Conservation (phyloP, 768 basidiomycete genomes). For the Tricholoma hemisulphureum region DNA sequence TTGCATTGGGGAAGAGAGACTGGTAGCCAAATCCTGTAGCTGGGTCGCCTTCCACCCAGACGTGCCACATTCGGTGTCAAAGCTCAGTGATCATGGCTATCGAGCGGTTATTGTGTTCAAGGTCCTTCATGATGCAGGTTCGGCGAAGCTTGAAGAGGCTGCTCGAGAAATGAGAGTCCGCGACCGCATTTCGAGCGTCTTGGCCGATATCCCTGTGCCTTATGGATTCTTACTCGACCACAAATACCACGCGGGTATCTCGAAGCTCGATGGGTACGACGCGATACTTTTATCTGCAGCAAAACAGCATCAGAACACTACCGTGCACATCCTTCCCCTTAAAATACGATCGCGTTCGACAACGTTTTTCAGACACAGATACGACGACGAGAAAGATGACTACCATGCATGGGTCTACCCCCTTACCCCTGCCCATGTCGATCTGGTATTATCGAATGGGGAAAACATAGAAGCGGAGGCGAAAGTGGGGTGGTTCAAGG, state of each 20-base stretch:
- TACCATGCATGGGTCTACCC: background rate
- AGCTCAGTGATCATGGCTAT: slow-evolving; percentile 13
- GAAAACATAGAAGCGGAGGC: background rate
- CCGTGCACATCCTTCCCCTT: slow-evolving; percentile 14
- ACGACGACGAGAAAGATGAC: background rate
- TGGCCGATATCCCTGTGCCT: slow-evolving; percentile 10
- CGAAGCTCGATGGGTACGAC: slow-evolving; percentile 23
- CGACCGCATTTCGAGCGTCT: background rate
- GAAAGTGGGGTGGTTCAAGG: background rate
- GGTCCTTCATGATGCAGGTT: slow-evolving; percentile 20
- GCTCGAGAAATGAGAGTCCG: background rate
- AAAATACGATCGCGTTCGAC: background rate
- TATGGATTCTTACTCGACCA: slow-evolving; percentile 27
- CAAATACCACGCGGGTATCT: slow-evolving; percentile 25
- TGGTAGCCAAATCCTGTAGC: slow-evolving; percentile 3
- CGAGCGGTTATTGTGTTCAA: slow-evolving; percentile 32
- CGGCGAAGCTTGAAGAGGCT: slow-evolving; percentile 1
- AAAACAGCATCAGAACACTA: slow-evolving; percentile 6
- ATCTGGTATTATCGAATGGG: background rate
- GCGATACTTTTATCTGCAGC: slow-evolving; percentile 15
- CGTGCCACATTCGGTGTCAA: slow-evolving; percentile 20
- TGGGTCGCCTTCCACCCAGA: slow-evolving; percentile 35
- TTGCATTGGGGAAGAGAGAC: background rate
- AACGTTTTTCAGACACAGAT: background rate
- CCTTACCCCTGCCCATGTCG: slow-evolving; percentile 3